These are phyloP conservation scores for Pestalotiopsis sp. DNA, from an alignment of 2,329 filamentous ascomycete genomes.

Conservation along the genomic window DNA sequence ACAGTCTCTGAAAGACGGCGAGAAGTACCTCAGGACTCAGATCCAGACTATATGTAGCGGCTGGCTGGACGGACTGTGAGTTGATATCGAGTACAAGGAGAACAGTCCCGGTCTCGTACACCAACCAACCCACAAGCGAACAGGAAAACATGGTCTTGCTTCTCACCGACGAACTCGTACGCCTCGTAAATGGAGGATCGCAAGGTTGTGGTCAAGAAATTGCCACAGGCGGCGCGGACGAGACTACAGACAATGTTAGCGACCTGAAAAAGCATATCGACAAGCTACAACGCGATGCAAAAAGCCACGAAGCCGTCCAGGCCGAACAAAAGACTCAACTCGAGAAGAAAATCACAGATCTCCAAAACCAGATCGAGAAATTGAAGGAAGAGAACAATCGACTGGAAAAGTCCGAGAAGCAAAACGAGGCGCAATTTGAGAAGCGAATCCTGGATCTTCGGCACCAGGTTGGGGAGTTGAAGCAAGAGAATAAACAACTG, in stretches of 20 bases:
- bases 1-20: not conserved
- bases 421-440: no score
- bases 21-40: not conserved
- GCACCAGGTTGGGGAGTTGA: no score
- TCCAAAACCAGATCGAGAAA: not conserved
- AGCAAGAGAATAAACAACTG: no score
- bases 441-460: no score
- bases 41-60: not conserved
- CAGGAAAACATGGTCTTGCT: not conserved
- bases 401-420: not conserved
- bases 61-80: slow-evolving; percentile 10
- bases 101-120: slow-evolving; percentile 4
- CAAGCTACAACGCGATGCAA: not conserved
- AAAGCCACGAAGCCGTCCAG: not conserved
- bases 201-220: no score
- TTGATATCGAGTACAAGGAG: not conserved
- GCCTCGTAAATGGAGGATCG: not conserved
- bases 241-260: not conserved
- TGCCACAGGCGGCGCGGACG: not conserved
- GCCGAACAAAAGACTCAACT: not conserved
- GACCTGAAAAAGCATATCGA: not conserved
- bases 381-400: not conserved
- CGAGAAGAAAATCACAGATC: not conserved
- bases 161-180: not conserved
- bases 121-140: slow-evolving; percentile 8